phyloP scores from a whole-genome alignment of 805 yeast genomes.

The Lachancea kluyveri region DNA sequence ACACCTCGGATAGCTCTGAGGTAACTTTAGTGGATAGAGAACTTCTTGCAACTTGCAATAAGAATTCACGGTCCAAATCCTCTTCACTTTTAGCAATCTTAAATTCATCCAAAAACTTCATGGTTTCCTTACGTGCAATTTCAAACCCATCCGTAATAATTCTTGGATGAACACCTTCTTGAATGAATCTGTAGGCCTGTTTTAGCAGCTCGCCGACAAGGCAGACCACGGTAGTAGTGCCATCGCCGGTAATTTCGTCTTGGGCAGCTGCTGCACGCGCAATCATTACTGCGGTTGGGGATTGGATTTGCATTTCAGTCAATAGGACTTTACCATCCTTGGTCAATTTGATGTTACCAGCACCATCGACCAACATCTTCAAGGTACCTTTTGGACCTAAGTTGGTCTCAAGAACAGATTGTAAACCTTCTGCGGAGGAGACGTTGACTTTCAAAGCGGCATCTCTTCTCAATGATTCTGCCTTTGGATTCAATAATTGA shows the following conservation, averaged over 20 bases:
- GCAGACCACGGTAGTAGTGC: slow-evolving; percentile 92
- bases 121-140: slow-evolving; percentile 68
- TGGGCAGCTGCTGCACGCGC: slow-evolving; percentile 98
- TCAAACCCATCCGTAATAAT: slow-evolving; percentile 94
- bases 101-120: slow-evolving; percentile 63
- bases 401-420: slow-evolving; percentile 84
- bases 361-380: slow-evolving; percentile 94
- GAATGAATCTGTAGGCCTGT: slow-evolving; percentile 87
- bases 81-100: slow-evolving; percentile 42
- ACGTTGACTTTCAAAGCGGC: slow-evolving; percentile 95
- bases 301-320: slow-evolving; percentile 94
- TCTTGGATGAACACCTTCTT: slow-evolving; percentile 95
- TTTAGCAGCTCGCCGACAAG: slow-evolving; percentile 90
- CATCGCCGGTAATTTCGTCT: slow-evolving; percentile 99
- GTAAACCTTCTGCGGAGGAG: slow-evolving; percentile 94
- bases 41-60: slow-evolving; percentile 86
- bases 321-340: slow-evolving; percentile 94
- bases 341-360: slow-evolving; percentile 91
- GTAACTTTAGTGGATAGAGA: slow-evolving; percentile 84
- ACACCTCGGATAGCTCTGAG: slow-evolving; percentile 65
- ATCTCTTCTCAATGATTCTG: slow-evolving; percentile 91
- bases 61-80: slow-evolving; percentile 69
- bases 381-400: slow-evolving; percentile 96
- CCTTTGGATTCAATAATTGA: slow-evolving; percentile 92
- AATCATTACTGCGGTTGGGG: slow-evolving; percentile 84